Conservation (phyloP, 129 eudicot genomes). For the Cynara cardunculus region DNA sequence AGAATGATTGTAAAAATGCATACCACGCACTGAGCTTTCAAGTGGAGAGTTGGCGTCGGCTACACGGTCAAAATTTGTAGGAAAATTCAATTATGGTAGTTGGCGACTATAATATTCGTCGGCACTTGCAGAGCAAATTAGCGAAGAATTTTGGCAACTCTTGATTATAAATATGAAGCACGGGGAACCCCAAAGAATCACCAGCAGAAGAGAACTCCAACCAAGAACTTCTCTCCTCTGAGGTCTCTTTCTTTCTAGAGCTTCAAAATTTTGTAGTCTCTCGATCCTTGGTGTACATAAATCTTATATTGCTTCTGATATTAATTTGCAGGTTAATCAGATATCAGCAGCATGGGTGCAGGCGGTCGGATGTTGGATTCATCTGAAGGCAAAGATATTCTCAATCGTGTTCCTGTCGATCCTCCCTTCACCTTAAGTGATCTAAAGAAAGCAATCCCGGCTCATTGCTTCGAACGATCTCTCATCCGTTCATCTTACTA, state of each 20-base stretch:
- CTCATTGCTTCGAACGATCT: slow-evolving; percentile 50
- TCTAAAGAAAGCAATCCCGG: slow-evolving; percentile 45
- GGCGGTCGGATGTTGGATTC: slow-evolving; percentile 46
- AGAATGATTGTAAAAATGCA: not conserved
- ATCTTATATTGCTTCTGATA: not conserved
- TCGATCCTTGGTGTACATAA: not conserved
- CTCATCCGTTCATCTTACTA: slow-evolving; percentile 46
- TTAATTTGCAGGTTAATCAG: slow-evolving; percentile 4
- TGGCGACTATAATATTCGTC: not conserved
- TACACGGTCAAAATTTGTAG: not conserved
- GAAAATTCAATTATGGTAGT: slow-evolving; percentile 16
- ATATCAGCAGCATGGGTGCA: slow-evolving; percentile 36
- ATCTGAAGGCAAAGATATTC: slow-evolving; percentile 19
- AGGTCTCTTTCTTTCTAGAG: not conserved
- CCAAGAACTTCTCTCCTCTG: not conserved
- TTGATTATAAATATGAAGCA: slow-evolving; percentile 23
- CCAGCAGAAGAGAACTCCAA: slow-evolving; percentile 6
- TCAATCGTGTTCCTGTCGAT: slow-evolving; percentile 39
- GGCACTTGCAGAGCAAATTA: not conserved
- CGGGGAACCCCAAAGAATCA: not conserved
- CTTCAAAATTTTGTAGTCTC: not conserved
- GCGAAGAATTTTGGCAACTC: not conserved
- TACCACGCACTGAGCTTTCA: not conserved
- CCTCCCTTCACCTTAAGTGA: slow-evolving; percentile 49
- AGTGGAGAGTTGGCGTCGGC: not conserved